phyloP scores from a whole-genome alignment of 1,284 basidiomycete species.

The Laetiporus sulphureus region DNA sequence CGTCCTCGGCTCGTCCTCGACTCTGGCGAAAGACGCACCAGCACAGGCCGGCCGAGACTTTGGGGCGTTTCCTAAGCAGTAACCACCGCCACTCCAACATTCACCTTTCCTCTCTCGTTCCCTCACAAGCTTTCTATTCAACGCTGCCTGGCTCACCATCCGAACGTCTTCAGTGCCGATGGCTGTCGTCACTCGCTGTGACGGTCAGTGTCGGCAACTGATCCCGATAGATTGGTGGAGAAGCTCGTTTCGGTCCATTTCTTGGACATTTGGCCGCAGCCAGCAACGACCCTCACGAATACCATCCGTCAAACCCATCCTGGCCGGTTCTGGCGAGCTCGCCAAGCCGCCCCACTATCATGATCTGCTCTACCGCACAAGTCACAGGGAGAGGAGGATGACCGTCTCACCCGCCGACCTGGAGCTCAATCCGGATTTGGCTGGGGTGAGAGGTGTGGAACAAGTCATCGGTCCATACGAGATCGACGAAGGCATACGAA shows the following conservation, averaged over 20 bases:
- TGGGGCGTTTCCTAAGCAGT: no score
- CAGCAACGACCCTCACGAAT: not conserved
- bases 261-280: conserved; percentile 20
- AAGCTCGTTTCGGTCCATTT: conserved; percentile 18
- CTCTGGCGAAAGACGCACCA: no score
- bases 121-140: no score
- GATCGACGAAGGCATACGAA: conserved; percentile 19
- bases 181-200: no score
- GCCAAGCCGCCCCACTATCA: conserved; percentile 24
- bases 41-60: no score
- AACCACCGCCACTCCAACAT: no score
- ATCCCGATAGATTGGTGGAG: conserved; percentile 20
- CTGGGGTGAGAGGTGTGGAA: conserved; percentile 22
- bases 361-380: conserved; percentile 16
- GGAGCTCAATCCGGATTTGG: conserved; percentile 19
- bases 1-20: no score
- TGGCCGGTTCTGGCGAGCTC: conserved; percentile 7
- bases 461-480: conserved; percentile 23
- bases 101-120: no score
- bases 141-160: no score
- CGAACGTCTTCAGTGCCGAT: no score
- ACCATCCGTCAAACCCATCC: conserved; percentile 2
- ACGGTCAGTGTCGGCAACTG: no score
- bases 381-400: conserved; percentile 9
- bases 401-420: conserved; percentile 12